Evolutionary conservation across 129 eudicot species (phyloP).

Genomic region (Saposhnikovia divaricata): DNA sequence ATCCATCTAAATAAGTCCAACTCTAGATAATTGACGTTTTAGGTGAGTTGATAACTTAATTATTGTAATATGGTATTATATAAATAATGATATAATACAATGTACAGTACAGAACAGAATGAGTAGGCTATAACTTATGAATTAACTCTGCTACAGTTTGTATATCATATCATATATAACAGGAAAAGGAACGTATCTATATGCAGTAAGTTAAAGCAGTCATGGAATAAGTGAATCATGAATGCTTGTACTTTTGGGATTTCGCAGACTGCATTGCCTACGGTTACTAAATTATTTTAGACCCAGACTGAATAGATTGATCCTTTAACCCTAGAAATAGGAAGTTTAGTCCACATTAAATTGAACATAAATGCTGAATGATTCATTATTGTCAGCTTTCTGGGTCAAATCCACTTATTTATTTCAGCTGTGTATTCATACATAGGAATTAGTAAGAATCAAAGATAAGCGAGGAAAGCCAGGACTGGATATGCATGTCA

Average conservation of each 20-base stretch:
- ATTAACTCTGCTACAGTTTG: neutral
- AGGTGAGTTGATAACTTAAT: too few relatives aligned
- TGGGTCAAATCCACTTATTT: neutral
- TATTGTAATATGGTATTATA: too few relatives aligned
- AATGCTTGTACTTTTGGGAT: neutral
- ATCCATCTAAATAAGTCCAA: too few relatives aligned
- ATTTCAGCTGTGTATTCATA: neutral
- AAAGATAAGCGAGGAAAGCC: neutral
- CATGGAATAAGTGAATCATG: neutral
- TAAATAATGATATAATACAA: too few relatives aligned
- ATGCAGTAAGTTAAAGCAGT: neutral
- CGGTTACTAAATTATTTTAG: neutral
- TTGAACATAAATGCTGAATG: neutral
- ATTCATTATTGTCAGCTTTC: constrained; percentile 5
- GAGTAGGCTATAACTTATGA: neutral
- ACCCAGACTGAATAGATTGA: neutral
- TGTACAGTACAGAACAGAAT: too few relatives aligned
- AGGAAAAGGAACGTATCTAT: neutral
- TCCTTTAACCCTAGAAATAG: neutral
- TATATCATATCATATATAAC: too few relatives aligned
- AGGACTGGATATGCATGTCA: neutral
- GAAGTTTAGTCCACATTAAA: neutral
- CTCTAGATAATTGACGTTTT: too few relatives aligned
- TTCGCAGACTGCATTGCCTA: neutral
- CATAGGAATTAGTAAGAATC: neutral